Conservation (phyloP, 768 basidiomycete genomes). For the Hygrocybe punicea region DNA sequence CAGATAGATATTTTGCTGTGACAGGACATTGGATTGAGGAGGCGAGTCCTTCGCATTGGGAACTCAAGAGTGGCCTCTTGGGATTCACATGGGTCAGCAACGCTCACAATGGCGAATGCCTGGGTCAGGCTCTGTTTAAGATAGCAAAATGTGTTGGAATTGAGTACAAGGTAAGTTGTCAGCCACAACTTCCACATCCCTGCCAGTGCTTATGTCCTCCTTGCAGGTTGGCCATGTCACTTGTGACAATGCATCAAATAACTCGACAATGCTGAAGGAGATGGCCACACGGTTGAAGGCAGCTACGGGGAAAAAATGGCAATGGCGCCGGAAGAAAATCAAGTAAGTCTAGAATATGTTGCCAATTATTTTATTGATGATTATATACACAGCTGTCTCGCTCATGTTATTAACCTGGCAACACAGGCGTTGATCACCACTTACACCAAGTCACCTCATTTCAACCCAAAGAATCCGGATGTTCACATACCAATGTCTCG, state of each 20-base stretch:
- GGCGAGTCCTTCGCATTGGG: constrained; percentile 20
- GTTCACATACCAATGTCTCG: constrained; percentile 13
- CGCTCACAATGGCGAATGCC: constrained; percentile 34
- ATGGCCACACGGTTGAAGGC: constrained; percentile 17
- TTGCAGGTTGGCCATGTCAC: constrained; percentile 35
- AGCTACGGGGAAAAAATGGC: not conserved
- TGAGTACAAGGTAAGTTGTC: constrained; percentile 28
- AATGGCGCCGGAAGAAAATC: constrained; percentile 2
- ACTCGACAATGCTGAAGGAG: constrained; percentile 32
- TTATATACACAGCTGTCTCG: constrained; percentile 32
- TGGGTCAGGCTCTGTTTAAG: constrained; percentile 40
- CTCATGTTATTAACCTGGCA: constrained; percentile 35
- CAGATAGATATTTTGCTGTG: constrained; percentile 39
- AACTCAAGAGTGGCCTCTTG: constrained; percentile 27
- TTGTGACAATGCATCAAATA: constrained; percentile 39
- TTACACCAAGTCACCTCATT: constrained; percentile 12
- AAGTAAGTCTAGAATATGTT: constrained; percentile 4
- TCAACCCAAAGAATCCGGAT: constrained; percentile 17
- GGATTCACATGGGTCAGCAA: constrained; percentile 37
- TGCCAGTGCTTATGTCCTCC: not conserved
- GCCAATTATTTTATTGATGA: not conserved
- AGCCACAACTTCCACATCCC: not conserved
- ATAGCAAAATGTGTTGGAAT: constrained; percentile 27
- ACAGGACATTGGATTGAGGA: constrained; percentile 43
- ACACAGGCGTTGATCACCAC: constrained; percentile 29